Conservation (phyloP, 352 stramenopile genomes). For the Globisporangium paroecandrum region DNA sequence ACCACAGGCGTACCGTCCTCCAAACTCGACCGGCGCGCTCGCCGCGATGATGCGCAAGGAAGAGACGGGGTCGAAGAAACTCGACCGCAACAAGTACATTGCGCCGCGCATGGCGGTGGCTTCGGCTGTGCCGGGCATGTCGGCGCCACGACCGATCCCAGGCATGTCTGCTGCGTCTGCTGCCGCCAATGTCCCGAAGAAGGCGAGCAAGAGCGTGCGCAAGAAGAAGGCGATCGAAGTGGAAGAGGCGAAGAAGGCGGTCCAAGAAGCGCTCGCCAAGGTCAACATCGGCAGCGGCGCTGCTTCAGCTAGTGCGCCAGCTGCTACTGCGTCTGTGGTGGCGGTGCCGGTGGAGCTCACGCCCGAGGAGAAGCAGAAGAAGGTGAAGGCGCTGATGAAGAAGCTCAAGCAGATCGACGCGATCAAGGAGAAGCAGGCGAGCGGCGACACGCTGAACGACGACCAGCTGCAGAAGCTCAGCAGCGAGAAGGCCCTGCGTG, state of each 20-base stretch:
- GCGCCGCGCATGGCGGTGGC: slow-evolving; percentile 32
- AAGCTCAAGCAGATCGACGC: slow-evolving; percentile 87
- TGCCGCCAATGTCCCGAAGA: slow-evolving; percentile 33
- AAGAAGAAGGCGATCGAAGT: slow-evolving; percentile 86
- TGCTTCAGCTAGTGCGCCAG: slow-evolving; percentile 1
- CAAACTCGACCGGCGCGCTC: slow-evolving; percentile 86
- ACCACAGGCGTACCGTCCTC: slow-evolving; percentile 82
- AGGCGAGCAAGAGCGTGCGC: slow-evolving; percentile 71
- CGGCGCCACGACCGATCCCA: slow-evolving; percentile 39
- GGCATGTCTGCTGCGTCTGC: slow-evolving; percentile 61
- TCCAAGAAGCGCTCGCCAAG: slow-evolving; percentile 57
- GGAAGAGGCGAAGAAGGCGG: slow-evolving; percentile 57
- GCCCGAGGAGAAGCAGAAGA: slow-evolving; percentile 82
- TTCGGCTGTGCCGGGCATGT: slow-evolving; percentile 42
- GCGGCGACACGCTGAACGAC: slow-evolving; percentile 72
- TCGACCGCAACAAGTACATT: slow-evolving; percentile 85
- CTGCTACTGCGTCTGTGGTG: slow-evolving; percentile 5
- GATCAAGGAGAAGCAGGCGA: slow-evolving; percentile 74
- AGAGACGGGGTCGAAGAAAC: slow-evolving; percentile 72
- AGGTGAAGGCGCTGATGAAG: slow-evolving; percentile 78
- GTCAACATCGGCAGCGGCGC: slow-evolving; percentile 20
- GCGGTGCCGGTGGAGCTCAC: slow-evolving; percentile 37
- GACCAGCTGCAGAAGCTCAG: slow-evolving; percentile 78
- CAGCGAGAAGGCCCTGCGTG: slow-evolving; percentile 57
- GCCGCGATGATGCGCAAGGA: slow-evolving; percentile 93